A percentile compares a stretch with the other conserved stretches of the same genome.
These are phyloP conservation scores for Zygnema cylindricum DNA, from an alignment of 139 green algal genomes.

Conservation along the genomic window DNA sequence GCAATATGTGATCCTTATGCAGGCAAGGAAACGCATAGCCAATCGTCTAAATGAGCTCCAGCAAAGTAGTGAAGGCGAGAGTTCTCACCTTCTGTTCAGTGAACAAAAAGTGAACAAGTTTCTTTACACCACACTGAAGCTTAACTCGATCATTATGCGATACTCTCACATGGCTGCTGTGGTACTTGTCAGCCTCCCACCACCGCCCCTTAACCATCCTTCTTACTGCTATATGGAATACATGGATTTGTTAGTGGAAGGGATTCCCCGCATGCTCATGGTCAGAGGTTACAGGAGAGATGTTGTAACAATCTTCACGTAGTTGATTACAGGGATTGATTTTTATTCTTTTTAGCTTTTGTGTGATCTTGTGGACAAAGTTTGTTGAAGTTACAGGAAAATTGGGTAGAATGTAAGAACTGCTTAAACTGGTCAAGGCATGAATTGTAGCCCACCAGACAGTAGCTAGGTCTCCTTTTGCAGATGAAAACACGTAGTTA, in stretches of 20 bases:
- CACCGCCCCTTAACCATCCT: constrained; percentile 55
- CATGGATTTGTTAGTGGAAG: constrained; percentile 64
- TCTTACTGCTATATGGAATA: constrained; percentile 67
- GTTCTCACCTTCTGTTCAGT: constrained; percentile 7
- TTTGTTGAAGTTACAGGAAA: no score
- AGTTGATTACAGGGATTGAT: no score
- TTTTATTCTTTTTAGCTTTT: no score
- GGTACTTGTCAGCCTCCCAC: constrained; percentile 58
- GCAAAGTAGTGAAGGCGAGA: background rate
- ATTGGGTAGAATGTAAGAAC: no score
- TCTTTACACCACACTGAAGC: constrained; percentile 62
- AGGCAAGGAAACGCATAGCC: constrained; percentile 40
- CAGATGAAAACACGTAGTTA: no score
- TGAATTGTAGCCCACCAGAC: no score
- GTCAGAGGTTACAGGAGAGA: constrained; percentile 61
- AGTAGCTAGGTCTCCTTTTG: no score
- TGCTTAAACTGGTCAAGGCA: no score
- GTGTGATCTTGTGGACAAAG: no score
- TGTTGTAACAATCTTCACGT: constrained; percentile 65
- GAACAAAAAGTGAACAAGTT: constrained; percentile 62
- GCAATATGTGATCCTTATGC: no score
- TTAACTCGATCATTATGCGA: constrained; percentile 62
- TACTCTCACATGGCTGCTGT: constrained; percentile 60
- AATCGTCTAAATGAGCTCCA: background rate
- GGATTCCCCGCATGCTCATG: constrained; percentile 58